These are phyloP conservation scores for Zasmidium cellare DNA, from an alignment of 2,329 filamentous ascomycete genomes.

Conservation along the genomic window DNA sequence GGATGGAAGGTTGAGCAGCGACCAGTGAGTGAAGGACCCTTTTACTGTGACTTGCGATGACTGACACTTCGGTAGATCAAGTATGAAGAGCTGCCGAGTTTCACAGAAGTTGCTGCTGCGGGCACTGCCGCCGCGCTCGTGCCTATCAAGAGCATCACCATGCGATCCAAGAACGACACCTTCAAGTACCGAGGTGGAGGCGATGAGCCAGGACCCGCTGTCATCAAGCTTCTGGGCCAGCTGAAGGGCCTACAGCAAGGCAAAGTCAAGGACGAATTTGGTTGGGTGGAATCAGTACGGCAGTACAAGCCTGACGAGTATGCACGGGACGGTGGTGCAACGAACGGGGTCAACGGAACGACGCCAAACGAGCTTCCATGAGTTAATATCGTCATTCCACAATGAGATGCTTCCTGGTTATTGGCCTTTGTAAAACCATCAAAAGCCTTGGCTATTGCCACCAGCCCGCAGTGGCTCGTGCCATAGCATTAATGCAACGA, in stretches of 20 bases:
- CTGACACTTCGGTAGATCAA: conserved; percentile 53
- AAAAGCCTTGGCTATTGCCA: no score
- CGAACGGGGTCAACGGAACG: conserved; percentile 20
- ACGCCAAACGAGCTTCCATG: conserved; percentile 27
- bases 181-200: conserved; percentile 57
- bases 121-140: conserved; percentile 90
- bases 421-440: no score
- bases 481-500: no score
- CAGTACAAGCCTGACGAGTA: conserved; percentile 38
- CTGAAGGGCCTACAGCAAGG: conserved; percentile 86
- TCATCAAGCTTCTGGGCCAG: conserved; percentile 68
- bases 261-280: conserved; percentile 72
- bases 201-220: conserved; percentile 72
- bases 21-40: conserved; percentile 49
- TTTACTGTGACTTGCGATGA: neutral
- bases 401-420: neutral
- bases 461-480: no score
- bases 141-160: conserved; percentile 86
- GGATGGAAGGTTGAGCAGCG: conserved; percentile 84
- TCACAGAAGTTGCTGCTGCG: conserved; percentile 83
- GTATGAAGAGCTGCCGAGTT: conserved; percentile 62
- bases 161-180: conserved; percentile 58
- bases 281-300: conserved; percentile 62
- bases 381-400: neutral
- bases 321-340: conserved; percentile 20